Evolutionary conservation across 1,284 basidiomycete species (phyloP), one percentile per base, ranked within the genome.

Genomic region (Rugosomyces carneus): DNA sequence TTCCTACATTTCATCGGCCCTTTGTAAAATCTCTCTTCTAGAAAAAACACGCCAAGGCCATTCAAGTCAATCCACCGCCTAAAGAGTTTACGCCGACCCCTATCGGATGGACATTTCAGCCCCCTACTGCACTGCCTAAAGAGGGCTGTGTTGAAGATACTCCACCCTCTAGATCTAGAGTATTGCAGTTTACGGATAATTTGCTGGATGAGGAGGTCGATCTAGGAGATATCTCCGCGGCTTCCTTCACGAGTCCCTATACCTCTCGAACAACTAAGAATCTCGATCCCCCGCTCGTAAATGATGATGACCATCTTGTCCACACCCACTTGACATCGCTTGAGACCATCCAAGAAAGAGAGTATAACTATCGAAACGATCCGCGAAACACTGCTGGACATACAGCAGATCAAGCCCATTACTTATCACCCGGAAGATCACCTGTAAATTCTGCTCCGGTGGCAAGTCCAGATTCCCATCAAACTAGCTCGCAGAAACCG

Each of bases 71-170:
- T 40, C 31, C 38, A 9, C 40, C n/a, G 11, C 37, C 21, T n/a
- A 16, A 15, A 32, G 9, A n/a, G 37, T 8, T 18, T 9, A 43
- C 13, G 13, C 8, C 39, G 4, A 32, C 34, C 11, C n/a, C 38
- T 9, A 15, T 16, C 2, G 31, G 13, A 3, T 13, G 31, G 31
- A 34, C 5, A n/a, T 16, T 16, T 15, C 31, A 34, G 15, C 8
- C 31, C 26, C 55, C 53, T 8, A 51, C 58, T 18, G 45, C 55
- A 35, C 60, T 61, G 13, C 60, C 57, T 57, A 53, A 60, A 23
- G 80, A 82, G 56, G 73, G 78, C 15, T 67, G 68, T 31, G 80
- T 81, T 58, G 81, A 80, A 79, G 73, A 68, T 31, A 78, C 81
- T 0, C 76, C 81, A 1, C 73, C 70, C 11, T 68, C 73, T 2